Percentiles rank a stretch among this genome's conserved stretches.
Conservation (phyloP, 768 basidiomycete genomes). For the Podaxis sp. region DNA sequence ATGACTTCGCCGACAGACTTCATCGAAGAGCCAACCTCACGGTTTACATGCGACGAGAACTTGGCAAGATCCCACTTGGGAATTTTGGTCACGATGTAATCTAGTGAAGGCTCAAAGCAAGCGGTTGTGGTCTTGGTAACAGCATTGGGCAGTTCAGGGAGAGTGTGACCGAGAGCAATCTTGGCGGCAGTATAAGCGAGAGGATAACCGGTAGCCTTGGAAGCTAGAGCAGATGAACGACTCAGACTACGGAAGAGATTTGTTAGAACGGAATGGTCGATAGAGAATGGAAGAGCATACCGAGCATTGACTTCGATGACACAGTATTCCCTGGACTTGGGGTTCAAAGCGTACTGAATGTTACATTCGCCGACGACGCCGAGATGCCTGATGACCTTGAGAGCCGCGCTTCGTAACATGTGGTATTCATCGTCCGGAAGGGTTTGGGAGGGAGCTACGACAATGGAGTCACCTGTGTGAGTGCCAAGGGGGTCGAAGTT, state of each 20-base stretch:
- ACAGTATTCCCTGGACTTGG: slow-evolving; percentile 88
- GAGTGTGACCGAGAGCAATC: slow-evolving; percentile 94
- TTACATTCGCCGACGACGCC: slow-evolving; percentile 95
- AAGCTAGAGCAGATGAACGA: slow-evolving; percentile 93
- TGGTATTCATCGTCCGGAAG: slow-evolving; percentile 98
- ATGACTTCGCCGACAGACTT: slow-evolving; percentile 99
- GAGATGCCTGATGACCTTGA: slow-evolving; percentile 91
- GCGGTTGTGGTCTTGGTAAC: slow-evolving; percentile 99
- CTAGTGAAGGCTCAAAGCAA: slow-evolving; percentile 97
- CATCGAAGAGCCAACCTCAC: slow-evolving; percentile 96
- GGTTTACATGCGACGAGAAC: slow-evolving; percentile 90
- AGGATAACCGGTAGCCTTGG: slow-evolving; percentile 98
- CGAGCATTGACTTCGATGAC: slow-evolving; percentile 98
- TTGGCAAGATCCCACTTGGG: slow-evolving; percentile 99
- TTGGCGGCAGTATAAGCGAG: slow-evolving; percentile 99
- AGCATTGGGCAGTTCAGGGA: slow-evolving; percentile 96
- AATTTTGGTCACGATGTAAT: slow-evolving; percentile 99
- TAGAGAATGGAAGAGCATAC: slow-evolving; percentile 31
- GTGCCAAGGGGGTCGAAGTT: slow-evolving; percentile 99
- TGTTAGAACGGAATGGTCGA: background rate
- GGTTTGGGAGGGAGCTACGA: slow-evolving; percentile 97
- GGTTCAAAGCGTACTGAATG: slow-evolving; percentile 98
- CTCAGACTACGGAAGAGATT: slow-evolving; percentile 43
- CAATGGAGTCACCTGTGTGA: slow-evolving; percentile 98
- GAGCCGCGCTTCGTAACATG: slow-evolving; percentile 96